Evolutionary conservation across 108 stramenopile genomes (phyloP).

Genomic region (Cyclotella cryptica): DNA sequence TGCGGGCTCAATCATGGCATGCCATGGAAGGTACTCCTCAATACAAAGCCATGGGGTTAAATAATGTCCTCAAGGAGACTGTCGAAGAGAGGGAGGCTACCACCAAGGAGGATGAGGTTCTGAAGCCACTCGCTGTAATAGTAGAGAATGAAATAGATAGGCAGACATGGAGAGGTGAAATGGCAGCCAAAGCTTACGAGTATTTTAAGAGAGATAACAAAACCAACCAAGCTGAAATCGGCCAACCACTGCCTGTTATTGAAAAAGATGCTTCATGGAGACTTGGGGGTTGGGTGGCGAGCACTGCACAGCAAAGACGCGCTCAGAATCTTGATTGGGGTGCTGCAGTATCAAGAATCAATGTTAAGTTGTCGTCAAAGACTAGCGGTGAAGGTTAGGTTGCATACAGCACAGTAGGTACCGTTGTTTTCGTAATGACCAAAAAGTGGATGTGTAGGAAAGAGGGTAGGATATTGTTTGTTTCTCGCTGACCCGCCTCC

Average conservation of each 20-base stretch:
- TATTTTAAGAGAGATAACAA: conserved; percentile 54
- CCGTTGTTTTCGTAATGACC: not conserved
- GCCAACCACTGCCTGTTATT: conserved; percentile 80
- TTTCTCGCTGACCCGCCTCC: not conserved
- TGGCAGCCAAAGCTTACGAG: conserved; percentile 68
- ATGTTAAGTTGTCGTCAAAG: conserved; percentile 37
- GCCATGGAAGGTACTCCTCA: conserved; percentile 60
- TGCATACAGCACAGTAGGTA: no score
- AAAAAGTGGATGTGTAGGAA: not conserved
- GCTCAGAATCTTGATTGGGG: conserved; percentile 79
- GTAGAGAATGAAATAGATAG: conserved; percentile 72
- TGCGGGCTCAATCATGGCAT: conserved; percentile 69
- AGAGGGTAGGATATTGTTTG: not conserved
- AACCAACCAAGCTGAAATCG: conserved; percentile 53
- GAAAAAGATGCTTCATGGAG: conserved; percentile 77
- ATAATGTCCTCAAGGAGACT: conserved; percentile 76
- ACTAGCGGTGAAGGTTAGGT: not conserved
- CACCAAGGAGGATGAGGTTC: conserved; percentile 63
- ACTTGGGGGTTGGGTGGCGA: conserved; percentile 88
- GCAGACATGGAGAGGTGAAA: conserved; percentile 86
- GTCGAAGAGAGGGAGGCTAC: conserved; percentile 75
- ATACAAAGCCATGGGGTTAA: conserved; percentile 66
- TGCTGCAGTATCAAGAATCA: conserved; percentile 79
- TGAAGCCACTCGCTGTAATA: conserved; percentile 56
- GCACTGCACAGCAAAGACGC: conserved; percentile 82